These are phyloP conservation scores for Fusarium secorum DNA, from an alignment of 2,329 filamentous ascomycete species.

Conservation along the genomic window DNA sequence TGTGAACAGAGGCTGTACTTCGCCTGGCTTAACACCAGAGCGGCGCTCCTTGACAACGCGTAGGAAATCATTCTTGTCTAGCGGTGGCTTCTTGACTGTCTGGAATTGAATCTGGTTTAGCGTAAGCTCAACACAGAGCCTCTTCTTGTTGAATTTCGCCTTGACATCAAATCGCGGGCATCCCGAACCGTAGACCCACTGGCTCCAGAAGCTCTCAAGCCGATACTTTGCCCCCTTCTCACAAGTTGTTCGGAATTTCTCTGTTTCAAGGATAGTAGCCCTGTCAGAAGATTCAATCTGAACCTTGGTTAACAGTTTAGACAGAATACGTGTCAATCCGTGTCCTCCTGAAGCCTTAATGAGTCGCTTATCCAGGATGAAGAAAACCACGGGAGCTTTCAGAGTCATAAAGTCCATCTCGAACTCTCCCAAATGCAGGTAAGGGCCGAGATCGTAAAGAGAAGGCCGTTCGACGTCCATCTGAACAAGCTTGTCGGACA, in stretches of 20 bases:
- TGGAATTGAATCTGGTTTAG: slow-evolving; percentile 77
- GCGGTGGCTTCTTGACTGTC: slow-evolving; percentile 50
- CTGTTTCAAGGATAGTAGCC: slow-evolving; percentile 77
- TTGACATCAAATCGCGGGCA: slow-evolving; percentile 88
- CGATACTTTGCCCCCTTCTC: slow-evolving; percentile 89
- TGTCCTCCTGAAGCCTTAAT: slow-evolving; percentile 84
- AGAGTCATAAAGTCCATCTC: slow-evolving; percentile 89
- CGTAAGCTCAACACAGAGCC: slow-evolving; percentile 90
- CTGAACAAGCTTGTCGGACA: slow-evolving; percentile 83
- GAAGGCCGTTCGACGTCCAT: slow-evolving; percentile 84
- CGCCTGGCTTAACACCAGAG: slow-evolving; percentile 71
- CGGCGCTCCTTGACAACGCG: slow-evolving; percentile 83
- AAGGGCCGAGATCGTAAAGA: slow-evolving; percentile 78
- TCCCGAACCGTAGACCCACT: slow-evolving; percentile 89
- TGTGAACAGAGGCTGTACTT: slow-evolving; percentile 82
- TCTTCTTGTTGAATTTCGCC: slow-evolving; percentile 97
- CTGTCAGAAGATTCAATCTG: slow-evolving; percentile 69
- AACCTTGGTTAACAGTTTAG: slow-evolving; percentile 83
- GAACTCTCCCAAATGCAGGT: slow-evolving; percentile 81
- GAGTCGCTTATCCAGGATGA: slow-evolving; percentile 90
- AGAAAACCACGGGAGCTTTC: slow-evolving; percentile 90
- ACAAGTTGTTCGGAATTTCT: slow-evolving; percentile 81
- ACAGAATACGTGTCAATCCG: slow-evolving; percentile 85
- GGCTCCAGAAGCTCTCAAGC: slow-evolving; percentile 88
- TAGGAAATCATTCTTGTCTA: slow-evolving; percentile 80